A percentile compares a stretch with the other conserved stretches of the same genome.
Conservation (phyloP, 768 basidiomycete species). For the Lactifluus volemus region DNA sequence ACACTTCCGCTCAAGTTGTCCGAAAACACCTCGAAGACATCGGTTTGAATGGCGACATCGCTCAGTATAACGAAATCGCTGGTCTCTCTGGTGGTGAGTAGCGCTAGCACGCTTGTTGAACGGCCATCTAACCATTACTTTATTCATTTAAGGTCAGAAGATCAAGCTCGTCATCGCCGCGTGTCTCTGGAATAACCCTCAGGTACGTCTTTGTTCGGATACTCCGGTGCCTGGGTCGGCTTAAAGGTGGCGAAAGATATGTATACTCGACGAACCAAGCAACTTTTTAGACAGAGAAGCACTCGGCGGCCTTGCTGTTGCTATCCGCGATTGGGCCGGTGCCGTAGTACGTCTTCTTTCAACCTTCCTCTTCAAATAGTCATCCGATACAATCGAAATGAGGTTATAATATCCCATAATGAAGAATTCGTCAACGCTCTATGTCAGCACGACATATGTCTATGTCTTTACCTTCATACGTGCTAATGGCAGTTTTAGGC, state of each 20-base stretch:
- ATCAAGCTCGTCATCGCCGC: constrained; percentile 95
- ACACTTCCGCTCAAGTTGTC: constrained; percentile 72
- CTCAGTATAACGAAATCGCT: constrained; percentile 94
- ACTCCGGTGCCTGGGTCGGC: constrained; percentile 8
- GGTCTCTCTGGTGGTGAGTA: constrained; percentile 82
- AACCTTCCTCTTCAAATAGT: constrained; percentile 17
- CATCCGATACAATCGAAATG: constrained; percentile 18
- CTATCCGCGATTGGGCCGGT: constrained; percentile 92
- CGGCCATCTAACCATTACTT: constrained; percentile 6
- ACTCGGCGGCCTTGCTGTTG: constrained; percentile 87
- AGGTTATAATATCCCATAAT: constrained; percentile 97
- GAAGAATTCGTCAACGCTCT: constrained; percentile 77
- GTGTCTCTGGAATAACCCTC: constrained; percentile 93
- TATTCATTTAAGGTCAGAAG: constrained; percentile 61
- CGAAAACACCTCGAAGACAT: constrained; percentile 93
- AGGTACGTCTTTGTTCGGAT: constrained; percentile 37
- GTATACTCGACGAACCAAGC: constrained; percentile 82
- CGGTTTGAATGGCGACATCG: constrained; percentile 94
- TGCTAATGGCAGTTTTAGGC: constrained; percentile 35
- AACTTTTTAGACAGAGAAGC: constrained; percentile 98
- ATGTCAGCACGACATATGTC: constrained; percentile 41
- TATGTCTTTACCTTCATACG: constrained; percentile 20
- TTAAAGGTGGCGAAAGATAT: constrained; percentile 37
- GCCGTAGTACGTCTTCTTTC: constrained; percentile 53
- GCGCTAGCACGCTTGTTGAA: not conserved